Conservation (phyloP, 768 basidiomycete species). For the Mycena galopus region DNA sequence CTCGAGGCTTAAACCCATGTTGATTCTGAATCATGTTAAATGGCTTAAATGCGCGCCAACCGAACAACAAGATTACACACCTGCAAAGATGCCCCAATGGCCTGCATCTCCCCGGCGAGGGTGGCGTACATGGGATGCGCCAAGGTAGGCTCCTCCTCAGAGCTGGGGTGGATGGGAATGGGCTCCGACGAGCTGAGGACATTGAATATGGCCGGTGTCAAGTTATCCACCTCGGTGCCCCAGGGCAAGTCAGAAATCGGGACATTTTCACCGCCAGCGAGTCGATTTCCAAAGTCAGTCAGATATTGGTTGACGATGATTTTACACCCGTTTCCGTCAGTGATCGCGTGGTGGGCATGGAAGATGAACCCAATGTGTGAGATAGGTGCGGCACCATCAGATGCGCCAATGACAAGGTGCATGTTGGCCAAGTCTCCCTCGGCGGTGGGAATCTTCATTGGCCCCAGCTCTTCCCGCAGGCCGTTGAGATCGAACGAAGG, state of each 20-base stretch:
- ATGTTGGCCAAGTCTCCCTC: conserved; percentile 42
- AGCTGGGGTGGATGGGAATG: not conserved
- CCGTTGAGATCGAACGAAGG: conserved; percentile 34
- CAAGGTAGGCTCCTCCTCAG: not conserved
- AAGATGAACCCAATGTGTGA: conserved; percentile 39
- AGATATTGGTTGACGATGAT: conserved; percentile 35
- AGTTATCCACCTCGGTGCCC: conserved; percentile 35
- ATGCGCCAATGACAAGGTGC: conserved; percentile 29
- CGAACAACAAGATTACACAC: not conserved
- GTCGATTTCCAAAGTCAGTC: conserved; percentile 13
- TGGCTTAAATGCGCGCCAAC: not conserved
- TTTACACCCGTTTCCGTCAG: conserved; percentile 42
- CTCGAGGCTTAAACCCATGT: not conserved
- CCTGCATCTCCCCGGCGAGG: not conserved
- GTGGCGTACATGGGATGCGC: not conserved
- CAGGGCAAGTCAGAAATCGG: conserved; percentile 15
- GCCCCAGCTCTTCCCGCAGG: conserved; percentile 31
- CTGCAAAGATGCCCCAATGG: not conserved
- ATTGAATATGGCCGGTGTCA: conserved; percentile 32
- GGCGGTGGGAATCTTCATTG: conserved; percentile 30
- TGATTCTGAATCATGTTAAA: not conserved
- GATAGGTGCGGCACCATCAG: not conserved
- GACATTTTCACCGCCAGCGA: not conserved
- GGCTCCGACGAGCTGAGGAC: conserved; percentile 9
- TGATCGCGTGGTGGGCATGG: conserved; percentile 39